A percentile compares a stretch with the other conserved stretches of the same genome.
phyloP scores from a whole-genome alignment of 2,329 filamentous ascomycete species.

The Colletotrichum aenigma region DNA sequence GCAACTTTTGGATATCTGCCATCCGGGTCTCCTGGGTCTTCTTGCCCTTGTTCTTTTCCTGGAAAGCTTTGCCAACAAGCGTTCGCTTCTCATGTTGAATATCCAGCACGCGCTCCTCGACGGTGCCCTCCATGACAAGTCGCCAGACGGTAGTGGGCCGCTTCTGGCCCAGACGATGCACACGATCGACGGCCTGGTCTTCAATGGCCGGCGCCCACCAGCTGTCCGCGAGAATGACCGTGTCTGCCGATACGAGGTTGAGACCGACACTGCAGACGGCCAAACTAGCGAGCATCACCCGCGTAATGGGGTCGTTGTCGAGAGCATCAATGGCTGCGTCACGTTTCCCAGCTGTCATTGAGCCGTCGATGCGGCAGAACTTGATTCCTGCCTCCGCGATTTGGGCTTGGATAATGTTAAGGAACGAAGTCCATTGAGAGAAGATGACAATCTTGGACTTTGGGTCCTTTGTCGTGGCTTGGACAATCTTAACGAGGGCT shows the following conservation, averaged over 20 bases:
- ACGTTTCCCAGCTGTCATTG: constrained; percentile 73
- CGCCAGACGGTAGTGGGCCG: constrained; percentile 80
- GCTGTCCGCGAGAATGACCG: constrained; percentile 81
- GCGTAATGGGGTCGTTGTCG: constrained; percentile 68
- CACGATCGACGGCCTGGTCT: constrained; percentile 87
- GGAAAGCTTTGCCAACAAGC: constrained; percentile 79
- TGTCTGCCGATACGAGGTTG: constrained; percentile 85
- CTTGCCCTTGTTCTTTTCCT: constrained; percentile 67
- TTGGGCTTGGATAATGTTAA: constrained; percentile 73
- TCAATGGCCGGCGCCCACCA: constrained; percentile 95
- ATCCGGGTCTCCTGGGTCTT: constrained; percentile 63
- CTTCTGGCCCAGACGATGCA: constrained; percentile 84
- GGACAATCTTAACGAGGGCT: constrained; percentile 75
- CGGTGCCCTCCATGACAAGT: constrained; percentile 77
- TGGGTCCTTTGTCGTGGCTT: constrained; percentile 67
- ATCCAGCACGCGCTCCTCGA: constrained; percentile 81
- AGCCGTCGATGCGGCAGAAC: constrained; percentile 79
- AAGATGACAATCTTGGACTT: constrained; percentile 75
- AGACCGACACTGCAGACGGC: constrained; percentile 84
- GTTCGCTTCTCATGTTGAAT: constrained; percentile 82
- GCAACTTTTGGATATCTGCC: constrained; percentile 57
- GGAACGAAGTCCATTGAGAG: constrained; percentile 78
- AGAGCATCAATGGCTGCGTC: constrained; percentile 74
- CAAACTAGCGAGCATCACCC: constrained; percentile 81
- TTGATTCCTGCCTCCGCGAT: constrained; percentile 64